Evolutionary conservation across 202 grass and related monocot genomes (phyloP).

Genomic region (Dendrocalamus latiflorus): DNA sequence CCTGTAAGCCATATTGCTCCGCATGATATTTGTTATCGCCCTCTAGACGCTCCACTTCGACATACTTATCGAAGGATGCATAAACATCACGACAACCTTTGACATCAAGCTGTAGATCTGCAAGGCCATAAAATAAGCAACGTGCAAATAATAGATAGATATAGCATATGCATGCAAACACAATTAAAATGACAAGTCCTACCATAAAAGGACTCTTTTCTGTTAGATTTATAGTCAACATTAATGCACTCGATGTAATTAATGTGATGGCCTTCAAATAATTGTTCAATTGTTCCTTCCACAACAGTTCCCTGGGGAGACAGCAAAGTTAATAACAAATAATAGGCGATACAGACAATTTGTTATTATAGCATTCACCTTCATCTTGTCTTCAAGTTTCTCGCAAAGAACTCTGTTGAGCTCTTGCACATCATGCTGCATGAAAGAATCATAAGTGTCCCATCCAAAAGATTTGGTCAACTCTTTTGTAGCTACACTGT

Average conservation of each 20-base stretch:
- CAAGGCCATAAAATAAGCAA: slow-evolving; percentile 14
- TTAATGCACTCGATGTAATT: no score
- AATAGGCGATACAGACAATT: slow-evolving; percentile 13
- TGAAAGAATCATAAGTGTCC: slow-evolving; percentile 99
- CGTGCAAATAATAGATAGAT: neutral
- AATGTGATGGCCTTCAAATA: slow-evolving; percentile 99
- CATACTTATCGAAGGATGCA: slow-evolving; percentile 98
- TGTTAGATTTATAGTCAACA: no score
- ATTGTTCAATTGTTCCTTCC: slow-evolving; percentile 88
- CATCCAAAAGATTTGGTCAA: slow-evolving; percentile 99
- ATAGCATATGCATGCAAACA: slow-evolving; percentile 5
- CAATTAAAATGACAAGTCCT: neutral
- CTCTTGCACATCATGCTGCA: slow-evolving; percentile 99
- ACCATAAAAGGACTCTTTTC: slow-evolving; percentile 98
- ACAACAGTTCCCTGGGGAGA: slow-evolving; percentile 83
- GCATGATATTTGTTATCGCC: slow-evolving; percentile 99
- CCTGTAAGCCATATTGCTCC: slow-evolving; percentile 89
- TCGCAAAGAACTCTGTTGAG: slow-evolving; percentile 99
- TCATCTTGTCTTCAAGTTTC: slow-evolving; percentile 99
- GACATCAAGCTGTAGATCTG: slow-evolving; percentile 96
- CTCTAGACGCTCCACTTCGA: slow-evolving; percentile 92
- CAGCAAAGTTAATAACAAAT: slow-evolving; percentile 27
- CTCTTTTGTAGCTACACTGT: slow-evolving; percentile 91
- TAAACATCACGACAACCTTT: slow-evolving; percentile 98
- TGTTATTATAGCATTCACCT: slow-evolving; percentile 50